A percentile compares a stretch with the other conserved stretches of the same genome.
phyloP scores from a whole-genome alignment of 2,329 filamentous ascomycete species.

The Neocucurbitaria cava region DNA sequence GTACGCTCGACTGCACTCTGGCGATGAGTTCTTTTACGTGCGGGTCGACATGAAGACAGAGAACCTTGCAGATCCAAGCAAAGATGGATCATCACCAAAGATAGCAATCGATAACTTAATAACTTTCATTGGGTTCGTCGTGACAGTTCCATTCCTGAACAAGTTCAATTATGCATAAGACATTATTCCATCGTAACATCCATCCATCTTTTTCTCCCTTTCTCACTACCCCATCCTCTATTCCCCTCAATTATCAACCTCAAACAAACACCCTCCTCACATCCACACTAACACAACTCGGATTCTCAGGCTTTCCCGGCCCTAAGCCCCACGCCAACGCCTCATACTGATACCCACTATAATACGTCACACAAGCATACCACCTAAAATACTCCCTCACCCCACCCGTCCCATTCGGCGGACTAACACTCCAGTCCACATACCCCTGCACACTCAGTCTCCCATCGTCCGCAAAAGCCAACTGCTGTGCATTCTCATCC shows the following conservation, averaged over 20 bases:
- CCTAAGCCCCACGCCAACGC: constrained; percentile 55
- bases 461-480: constrained; percentile 52
- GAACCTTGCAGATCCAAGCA: no score
- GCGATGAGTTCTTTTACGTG: no score
- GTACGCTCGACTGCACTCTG: no score
- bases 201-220: background rate
- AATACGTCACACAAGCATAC: constrained; percentile 55
- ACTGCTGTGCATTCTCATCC: constrained; percentile 23
- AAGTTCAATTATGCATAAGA: background rate
- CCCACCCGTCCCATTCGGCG: constrained; percentile 27
- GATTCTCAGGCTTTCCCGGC: constrained; percentile 51
- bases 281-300: constrained; percentile 53
- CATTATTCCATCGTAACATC: background rate
- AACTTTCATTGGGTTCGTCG: no score
- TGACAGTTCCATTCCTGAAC: background rate
- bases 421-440: constrained; percentile 49
- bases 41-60: no score
- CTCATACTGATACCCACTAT: constrained; percentile 51
- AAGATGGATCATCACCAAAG: no score
- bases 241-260: no score
- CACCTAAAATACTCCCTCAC: constrained; percentile 50
- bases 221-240: no score
- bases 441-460: constrained; percentile 51
- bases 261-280: constrained; percentile 46
- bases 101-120: no score